Evolutionary conservation across 148 eudicot genomes (phyloP).

Genomic region (Hydrangea macrophylla): DNA sequence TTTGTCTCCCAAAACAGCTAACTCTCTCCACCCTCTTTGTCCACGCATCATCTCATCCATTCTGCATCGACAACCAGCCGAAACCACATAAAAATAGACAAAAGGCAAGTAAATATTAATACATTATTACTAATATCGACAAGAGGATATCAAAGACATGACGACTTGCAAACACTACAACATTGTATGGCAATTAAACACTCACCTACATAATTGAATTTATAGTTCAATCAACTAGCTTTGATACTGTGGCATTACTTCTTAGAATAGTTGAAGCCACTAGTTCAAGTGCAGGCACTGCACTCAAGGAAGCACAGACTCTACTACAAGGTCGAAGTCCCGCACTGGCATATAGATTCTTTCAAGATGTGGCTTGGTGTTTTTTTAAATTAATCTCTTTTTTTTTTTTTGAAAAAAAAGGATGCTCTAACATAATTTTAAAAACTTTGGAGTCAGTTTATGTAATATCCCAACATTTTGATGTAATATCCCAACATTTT

Average conservation of each 20-base stretch:
- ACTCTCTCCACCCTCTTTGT: constrained; percentile 99
- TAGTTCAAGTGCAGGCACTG: neutral
- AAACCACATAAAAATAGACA: constrained; percentile 1
- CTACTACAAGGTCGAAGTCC: too few species aligned
- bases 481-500: too few species aligned
- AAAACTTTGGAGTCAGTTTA: too few species aligned
- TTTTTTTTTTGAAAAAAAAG: too few species aligned
- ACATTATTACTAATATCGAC: too few species aligned
- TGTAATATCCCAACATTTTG: too few species aligned
- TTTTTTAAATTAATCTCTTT: too few species aligned
- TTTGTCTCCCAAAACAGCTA: constrained; percentile 90
- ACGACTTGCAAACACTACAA: neutral
- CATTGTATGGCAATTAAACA: neutral
- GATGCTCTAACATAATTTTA: too few species aligned
- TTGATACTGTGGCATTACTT: neutral
- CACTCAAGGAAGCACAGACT: too few species aligned
- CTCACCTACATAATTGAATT: neutral
- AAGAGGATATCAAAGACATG: neutral
- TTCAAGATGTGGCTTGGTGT: too few species aligned
- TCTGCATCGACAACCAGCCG: constrained; percentile 40
- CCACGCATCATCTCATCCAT: constrained; percentile 99
- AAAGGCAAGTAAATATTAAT: neutral
- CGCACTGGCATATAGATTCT: too few species aligned
- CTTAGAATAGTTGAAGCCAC: neutral
- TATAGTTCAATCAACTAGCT: neutral